phyloP scores from a whole-genome alignment of 495 filamentous ascomycete genomes.

The Entonaema liquescens region DNA sequence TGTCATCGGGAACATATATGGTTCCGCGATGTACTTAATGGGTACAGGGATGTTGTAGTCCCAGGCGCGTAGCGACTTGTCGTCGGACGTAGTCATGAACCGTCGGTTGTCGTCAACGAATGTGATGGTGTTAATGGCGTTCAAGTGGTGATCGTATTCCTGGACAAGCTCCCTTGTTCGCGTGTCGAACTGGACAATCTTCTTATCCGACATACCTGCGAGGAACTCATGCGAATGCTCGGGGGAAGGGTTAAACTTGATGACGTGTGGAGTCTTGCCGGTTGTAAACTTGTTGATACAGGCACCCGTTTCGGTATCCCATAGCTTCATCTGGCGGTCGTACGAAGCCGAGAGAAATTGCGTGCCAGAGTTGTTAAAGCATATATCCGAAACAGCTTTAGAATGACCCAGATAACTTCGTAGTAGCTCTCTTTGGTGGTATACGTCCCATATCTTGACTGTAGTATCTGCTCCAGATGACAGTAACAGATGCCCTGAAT shows the following conservation, averaged over 20 bases:
- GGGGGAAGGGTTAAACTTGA: constrained; percentile 85
- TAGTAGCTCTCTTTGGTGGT: constrained; percentile 85
- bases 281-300: constrained; percentile 87
- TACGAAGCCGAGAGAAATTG: constrained; percentile 92
- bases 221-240: constrained; percentile 89
- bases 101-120: constrained; percentile 94
- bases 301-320: constrained; percentile 95
- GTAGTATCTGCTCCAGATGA: constrained; percentile 86
- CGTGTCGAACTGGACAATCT: constrained; percentile 97
- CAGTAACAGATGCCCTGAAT: constrained; percentile 85
- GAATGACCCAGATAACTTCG: constrained; percentile 89
- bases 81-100: constrained; percentile 97
- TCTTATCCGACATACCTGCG: constrained; percentile 96
- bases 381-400: constrained; percentile 89
- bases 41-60: constrained; percentile 94
- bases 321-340: constrained; percentile 94
- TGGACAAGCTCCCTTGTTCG: constrained; percentile 82
- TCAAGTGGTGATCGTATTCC: constrained; percentile 98
- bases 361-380: constrained; percentile 82
- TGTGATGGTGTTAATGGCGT: constrained; percentile 96
- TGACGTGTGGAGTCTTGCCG: constrained; percentile 93
- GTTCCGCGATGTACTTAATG: constrained; percentile 87
- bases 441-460: constrained; percentile 95
- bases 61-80: constrained; percentile 95
- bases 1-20: constrained; percentile 94